These are phyloP conservation scores for Penicillium tannophilum DNA, from an alignment of 495 filamentous ascomycete species.

Conservation along the genomic window DNA sequence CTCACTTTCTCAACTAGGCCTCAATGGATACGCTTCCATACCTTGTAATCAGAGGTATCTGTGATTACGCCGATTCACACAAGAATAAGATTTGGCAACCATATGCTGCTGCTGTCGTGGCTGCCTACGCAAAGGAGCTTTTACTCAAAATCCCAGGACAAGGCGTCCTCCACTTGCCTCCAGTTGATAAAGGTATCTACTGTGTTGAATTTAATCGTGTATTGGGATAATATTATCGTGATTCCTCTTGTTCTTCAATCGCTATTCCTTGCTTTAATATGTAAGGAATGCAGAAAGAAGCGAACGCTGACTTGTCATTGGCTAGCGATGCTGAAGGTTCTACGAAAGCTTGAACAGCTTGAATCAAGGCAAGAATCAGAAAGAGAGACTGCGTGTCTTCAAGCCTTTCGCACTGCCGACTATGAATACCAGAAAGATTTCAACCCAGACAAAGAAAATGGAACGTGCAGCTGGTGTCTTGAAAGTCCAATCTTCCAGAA, in stretches of 20 bases:
- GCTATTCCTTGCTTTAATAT: no score
- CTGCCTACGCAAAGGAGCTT: conserved; percentile 36
- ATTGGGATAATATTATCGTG: no score
- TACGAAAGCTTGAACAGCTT: no score
- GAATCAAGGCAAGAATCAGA: no score
- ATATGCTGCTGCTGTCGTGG: conserved; percentile 36
- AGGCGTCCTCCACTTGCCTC: no score
- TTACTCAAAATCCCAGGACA: conserved; percentile 5
- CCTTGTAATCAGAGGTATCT: conserved; percentile 9
- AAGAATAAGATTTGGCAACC: conserved; percentile 40
- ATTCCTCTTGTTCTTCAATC: no score
- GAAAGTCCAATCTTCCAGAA: conserved; percentile 2
- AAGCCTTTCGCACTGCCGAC: not conserved
- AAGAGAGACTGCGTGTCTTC: no score
- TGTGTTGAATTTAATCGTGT: no score
- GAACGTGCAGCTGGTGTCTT: conserved; percentile 6
- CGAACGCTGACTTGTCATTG: no score
- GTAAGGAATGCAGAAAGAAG: no score
- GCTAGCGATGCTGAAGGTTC: no score
- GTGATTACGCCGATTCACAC: conserved; percentile 40
- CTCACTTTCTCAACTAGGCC: not conserved
- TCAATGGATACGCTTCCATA: conserved; percentile 36
- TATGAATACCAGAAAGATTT: conserved; percentile 2
- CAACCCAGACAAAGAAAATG: not conserved
- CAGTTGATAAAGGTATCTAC: no score